phyloP scores from a whole-genome alignment of 2,329 filamentous ascomycete species.

The Xylariaceae sp. region DNA sequence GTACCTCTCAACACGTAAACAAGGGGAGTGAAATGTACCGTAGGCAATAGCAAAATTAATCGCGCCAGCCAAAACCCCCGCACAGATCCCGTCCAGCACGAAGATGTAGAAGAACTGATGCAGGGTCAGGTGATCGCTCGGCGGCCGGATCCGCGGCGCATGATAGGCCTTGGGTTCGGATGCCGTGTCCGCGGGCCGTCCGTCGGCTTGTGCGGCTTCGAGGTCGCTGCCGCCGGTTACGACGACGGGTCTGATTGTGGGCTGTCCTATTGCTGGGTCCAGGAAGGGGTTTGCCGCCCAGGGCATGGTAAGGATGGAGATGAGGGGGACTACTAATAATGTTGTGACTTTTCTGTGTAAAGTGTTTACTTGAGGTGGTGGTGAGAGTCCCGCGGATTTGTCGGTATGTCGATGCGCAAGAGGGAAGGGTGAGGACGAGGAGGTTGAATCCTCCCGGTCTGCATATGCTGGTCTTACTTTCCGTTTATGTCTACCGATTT shows the following conservation, averaged over 20 bases:
- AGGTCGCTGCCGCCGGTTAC: conserved; percentile 9
- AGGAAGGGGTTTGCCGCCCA: conserved; percentile 28
- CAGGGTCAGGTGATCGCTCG: conserved; percentile 37
- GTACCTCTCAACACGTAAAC: too few relatives aligned
- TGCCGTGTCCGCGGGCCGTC: conserved; percentile 1
- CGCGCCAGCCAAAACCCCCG: conserved; percentile 41
- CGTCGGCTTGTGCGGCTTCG: conserved; percentile 11
- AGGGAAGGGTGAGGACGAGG: too few relatives aligned
- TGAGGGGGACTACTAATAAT: too few relatives aligned
- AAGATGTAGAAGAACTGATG: conserved; percentile 48
- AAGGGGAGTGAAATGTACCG: too few relatives aligned
- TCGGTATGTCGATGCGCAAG: too few relatives aligned
- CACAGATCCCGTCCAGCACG: conserved; percentile 42
- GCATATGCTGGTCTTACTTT: too few relatives aligned
- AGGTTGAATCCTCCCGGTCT: too few relatives aligned
- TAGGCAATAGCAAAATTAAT: conserved; percentile 51
- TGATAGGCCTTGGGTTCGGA: conserved; percentile 8
- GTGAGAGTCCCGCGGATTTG: too few relatives aligned
- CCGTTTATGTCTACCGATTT: too few relatives aligned
- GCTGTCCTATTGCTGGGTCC: conserved; percentile 1
- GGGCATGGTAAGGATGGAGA: conserved; percentile 20
- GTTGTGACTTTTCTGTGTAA: too few relatives aligned
- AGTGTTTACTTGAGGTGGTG: too few relatives aligned
- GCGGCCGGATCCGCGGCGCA: conserved; percentile 23
- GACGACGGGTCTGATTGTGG: conserved; percentile 1